Evolutionary conservation across 495 filamentous ascomycete species (phyloP).

Genomic region (Penicillium cinerascens): DNA sequence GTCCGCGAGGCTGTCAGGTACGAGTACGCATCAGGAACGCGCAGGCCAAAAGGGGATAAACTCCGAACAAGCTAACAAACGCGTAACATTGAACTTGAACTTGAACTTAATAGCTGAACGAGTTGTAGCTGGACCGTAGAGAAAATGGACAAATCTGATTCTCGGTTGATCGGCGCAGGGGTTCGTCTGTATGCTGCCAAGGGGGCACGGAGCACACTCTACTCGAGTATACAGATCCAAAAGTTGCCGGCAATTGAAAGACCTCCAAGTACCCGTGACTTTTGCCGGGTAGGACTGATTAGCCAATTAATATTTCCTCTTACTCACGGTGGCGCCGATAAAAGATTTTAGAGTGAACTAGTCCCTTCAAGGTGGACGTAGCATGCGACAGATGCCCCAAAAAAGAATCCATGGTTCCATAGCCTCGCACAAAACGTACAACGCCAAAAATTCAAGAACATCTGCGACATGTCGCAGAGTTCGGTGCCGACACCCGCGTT

Average conservation of each 20-base stretch:
- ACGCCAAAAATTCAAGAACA: not conserved
- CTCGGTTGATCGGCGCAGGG: constrained; percentile 20
- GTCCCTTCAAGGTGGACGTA: not conserved
- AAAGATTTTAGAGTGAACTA: not conserved
- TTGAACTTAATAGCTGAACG: too few species aligned
- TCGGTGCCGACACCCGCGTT: constrained; percentile 19
- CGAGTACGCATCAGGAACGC: not conserved
- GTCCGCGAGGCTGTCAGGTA: not conserved
- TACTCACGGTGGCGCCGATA: not conserved
- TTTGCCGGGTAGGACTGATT: not conserved
- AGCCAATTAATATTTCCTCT: not conserved
- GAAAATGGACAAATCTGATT: not conserved
- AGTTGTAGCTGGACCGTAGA: too few species aligned
- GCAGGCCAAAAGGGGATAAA: not conserved
- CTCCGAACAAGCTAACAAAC: not conserved
- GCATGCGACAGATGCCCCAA: not conserved
- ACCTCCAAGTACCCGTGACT: not conserved
- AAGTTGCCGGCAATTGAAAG: not conserved
- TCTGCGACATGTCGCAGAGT: not conserved
- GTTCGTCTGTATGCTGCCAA: constrained; percentile 16
- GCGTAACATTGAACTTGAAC: not conserved
- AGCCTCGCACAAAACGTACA: not conserved
- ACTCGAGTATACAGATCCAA: not conserved
- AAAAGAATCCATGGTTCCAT: not conserved
- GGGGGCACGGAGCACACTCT: not conserved